These are phyloP conservation scores for Pezicula neosporulosa DNA, from an alignment of 2,329 filamentous ascomycete species.

Conservation along the genomic window DNA sequence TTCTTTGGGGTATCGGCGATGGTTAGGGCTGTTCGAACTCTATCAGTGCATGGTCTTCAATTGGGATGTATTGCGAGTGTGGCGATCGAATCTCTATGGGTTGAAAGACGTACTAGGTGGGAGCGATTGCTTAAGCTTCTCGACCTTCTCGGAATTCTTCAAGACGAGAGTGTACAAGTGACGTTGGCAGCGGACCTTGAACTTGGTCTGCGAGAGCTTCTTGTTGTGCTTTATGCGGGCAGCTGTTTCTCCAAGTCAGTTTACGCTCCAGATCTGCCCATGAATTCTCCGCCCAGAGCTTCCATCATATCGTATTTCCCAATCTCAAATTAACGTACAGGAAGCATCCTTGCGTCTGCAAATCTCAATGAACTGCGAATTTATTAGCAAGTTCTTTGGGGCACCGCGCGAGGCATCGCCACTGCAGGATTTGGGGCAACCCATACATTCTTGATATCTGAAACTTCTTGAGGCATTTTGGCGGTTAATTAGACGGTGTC, in stretches of 20 bases:
- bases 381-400: background rate
- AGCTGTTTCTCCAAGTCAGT: conserved; percentile 46
- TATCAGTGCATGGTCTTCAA: conserved; percentile 3
- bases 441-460: conserved; percentile 86
- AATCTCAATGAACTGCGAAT: conserved; percentile 96
- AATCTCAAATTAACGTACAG: conserved; percentile 64
- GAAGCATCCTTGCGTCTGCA: conserved; percentile 99
- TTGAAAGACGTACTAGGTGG: conserved; percentile 78
- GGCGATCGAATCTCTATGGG: background rate
- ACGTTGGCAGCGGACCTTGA: conserved; percentile 99
- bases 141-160: conserved; percentile 98
- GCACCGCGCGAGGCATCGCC: background rate
- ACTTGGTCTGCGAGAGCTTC: conserved; percentile 92
- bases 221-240: conserved; percentile 96
- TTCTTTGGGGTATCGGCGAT: conserved; percentile 60
- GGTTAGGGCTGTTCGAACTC: conserved; percentile 43
- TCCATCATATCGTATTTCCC: background rate
- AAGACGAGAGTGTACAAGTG: conserved; percentile 98
- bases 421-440: conserved; percentile 3
- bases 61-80: background rate
- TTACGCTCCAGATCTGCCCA: background rate
- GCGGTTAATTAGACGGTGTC: conserved; percentile 36
- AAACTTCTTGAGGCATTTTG: conserved; percentile 98
- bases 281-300: background rate
- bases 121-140: conserved; percentile 99